Base-by-base conservation (phyloP, 495 filamentous ascomycete species). In the Clohesyomyces aquaticus region DNA sequence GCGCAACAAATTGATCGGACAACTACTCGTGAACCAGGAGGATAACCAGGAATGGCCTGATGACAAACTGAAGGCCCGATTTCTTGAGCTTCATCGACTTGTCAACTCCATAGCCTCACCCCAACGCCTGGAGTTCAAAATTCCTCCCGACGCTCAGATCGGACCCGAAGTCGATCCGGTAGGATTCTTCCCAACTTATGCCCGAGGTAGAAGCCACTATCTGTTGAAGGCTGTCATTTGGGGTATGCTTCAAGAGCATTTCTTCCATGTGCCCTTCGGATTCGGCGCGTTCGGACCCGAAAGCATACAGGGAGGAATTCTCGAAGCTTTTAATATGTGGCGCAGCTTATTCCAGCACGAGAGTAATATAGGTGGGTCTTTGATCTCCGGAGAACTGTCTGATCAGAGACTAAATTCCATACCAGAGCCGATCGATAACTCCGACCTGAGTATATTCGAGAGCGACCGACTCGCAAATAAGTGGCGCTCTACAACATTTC, bases 181-280 rank as follows among this genome's bases (percentile, higher is more conserved):
- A 1, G 38, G 38, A 23, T 42, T 56, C 35, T n/a, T 74, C n/a
- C 48, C 38, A 6, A 57, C 71, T n/a, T 56, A 48, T n/a, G 57
- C 55, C 11, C 56, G 53, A 11, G 45, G 35, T 0, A 61, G 64
- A 16, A 12, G 49, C 25, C 62, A 65, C 8, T 65, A 71, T 27
- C 25, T 75, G 18, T 59, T 76, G 10, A 55, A 68, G 35, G 67
- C 60, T 4, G 21, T 61, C 0, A 61, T 76, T 8, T 76, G 74
- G 74, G 43, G 28, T 2, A 65, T 63, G 18, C 42, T 76, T 0
- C 4, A 66, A 0, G 71, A 72, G 0, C 72, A 72, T 0, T 76
- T 75, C 65, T 76, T 76, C 64, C 61, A 67, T 35, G 41, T 48
- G 1, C 73, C 71, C 2, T 71, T 72, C 51, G 74, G 74, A 0